phyloP scores from a whole-genome alignment of 1,284 basidiomycete species.

The Marasmius sp. region DNA sequence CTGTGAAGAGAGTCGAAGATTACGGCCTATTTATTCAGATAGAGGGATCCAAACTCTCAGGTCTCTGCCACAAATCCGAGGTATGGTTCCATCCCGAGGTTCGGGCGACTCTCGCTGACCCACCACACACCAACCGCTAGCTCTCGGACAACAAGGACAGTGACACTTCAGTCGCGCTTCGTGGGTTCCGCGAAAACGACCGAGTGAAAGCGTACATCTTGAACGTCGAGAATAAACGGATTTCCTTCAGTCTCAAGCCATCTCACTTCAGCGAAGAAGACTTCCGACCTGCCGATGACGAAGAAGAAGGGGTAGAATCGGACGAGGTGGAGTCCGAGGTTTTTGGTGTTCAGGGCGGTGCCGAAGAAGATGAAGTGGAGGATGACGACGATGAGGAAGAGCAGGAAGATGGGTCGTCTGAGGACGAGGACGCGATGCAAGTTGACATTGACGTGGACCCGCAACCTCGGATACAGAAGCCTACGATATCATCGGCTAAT shows the following conservation, averaged over 20 bases:
- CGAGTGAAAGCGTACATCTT: constrained; percentile 80
- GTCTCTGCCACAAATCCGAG: constrained; percentile 94
- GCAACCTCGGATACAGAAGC: constrained; percentile 24
- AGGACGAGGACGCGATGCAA: constrained; percentile 36
- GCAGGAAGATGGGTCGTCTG: constrained; percentile 25
- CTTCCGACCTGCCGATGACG: constrained; percentile 37
- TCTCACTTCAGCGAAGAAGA: constrained; percentile 76
- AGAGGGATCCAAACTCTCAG: constrained; percentile 79
- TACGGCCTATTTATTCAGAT: constrained; percentile 94
- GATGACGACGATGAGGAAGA: constrained; percentile 25
- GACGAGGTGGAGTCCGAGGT: constrained; percentile 30
- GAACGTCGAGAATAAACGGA: constrained; percentile 77
- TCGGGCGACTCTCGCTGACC: background rate
- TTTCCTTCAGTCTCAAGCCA: constrained; percentile 89
- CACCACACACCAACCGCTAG: constrained; percentile 33
- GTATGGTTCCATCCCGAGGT: constrained; percentile 36
- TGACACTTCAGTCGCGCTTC: constrained; percentile 76
- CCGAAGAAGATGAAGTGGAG: constrained; percentile 20
- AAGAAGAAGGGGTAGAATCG: constrained; percentile 31
- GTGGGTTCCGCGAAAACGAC: constrained; percentile 86
- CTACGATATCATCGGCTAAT: constrained; percentile 15
- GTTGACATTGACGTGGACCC: constrained; percentile 37
- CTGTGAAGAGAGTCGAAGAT: constrained; percentile 77
- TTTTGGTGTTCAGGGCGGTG: constrained; percentile 26
- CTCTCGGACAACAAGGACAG: constrained; percentile 84